These are phyloP conservation scores for Fragaria iinumae DNA, from an alignment of 306 rosid genomes.

Conservation along the genomic window DNA sequence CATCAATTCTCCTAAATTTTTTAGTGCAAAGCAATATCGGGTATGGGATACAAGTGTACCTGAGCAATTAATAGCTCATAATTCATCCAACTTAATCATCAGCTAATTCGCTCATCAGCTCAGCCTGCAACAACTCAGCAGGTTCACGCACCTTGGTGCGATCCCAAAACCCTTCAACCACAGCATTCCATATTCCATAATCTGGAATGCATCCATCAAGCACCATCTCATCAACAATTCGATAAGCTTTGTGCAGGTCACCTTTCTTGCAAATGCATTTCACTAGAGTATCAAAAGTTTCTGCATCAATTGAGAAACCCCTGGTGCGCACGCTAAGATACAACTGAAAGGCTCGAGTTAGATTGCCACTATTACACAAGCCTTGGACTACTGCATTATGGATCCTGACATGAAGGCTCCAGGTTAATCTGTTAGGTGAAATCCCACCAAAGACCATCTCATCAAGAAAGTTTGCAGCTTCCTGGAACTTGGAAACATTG, in stretches of 20 bases:
- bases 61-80: not conserved
- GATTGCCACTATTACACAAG: slow-evolving; percentile 45
- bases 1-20: not conserved
- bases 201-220: slow-evolving; percentile 70
- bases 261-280: slow-evolving; percentile 60
- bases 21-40: not conserved
- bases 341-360: slow-evolving; percentile 64
- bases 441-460: slow-evolving; percentile 78
- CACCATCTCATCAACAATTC: slow-evolving; percentile 77
- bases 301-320: slow-evolving; percentile 53
- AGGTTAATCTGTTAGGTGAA: slow-evolving; percentile 62
- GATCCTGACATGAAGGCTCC: slow-evolving; percentile 71
- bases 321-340: slow-evolving; percentile 78
- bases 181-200: slow-evolving; percentile 59
- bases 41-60: not conserved
- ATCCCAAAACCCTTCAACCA: slow-evolving; percentile 64
- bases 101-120: slow-evolving; percentile 37
- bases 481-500: slow-evolving; percentile 50
- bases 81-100: not conserved
- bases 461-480: slow-evolving; percentile 89
- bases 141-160: slow-evolving; percentile 64
- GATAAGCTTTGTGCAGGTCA: slow-evolving; percentile 63
- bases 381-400: slow-evolving; percentile 76
- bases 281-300: slow-evolving; percentile 52
- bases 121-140: slow-evolving; percentile 50